A percentile compares a stretch with the other conserved stretches of the same genome.
These are phyloP conservation scores for Vanrija sp. DNA, from an alignment of 1,284 basidiomycete species.

Conservation along the genomic window DNA sequence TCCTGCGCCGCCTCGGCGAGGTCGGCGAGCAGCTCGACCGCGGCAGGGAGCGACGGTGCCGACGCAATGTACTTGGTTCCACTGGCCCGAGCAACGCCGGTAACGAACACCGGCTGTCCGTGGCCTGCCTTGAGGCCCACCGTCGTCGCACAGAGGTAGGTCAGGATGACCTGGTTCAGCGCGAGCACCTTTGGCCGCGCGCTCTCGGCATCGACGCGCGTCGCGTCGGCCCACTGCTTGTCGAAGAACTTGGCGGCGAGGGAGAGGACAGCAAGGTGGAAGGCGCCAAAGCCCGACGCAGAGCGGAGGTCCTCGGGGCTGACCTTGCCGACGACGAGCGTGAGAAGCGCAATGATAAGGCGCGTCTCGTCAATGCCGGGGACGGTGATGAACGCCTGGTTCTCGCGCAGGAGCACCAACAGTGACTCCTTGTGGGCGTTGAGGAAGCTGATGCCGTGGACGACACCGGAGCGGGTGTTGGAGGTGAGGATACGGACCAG, in stretches of 20 bases:
- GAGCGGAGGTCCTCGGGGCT: conserved; percentile 63
- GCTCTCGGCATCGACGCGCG: conserved; percentile 4
- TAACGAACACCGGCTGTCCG: conserved; percentile 37
- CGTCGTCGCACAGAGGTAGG: conserved; percentile 34
- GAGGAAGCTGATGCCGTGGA: conserved; percentile 51
- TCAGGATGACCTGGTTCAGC: conserved; percentile 43
- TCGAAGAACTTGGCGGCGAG: conserved; percentile 74
- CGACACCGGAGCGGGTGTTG: conserved; percentile 3
- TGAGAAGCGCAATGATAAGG: conserved; percentile 51
- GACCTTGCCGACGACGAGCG: conserved; percentile 50
- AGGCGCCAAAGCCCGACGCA: conserved; percentile 67
- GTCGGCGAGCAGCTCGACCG: conserved; percentile 31
- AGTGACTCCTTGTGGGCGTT: conserved; percentile 55
- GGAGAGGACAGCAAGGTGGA: conserved; percentile 74
- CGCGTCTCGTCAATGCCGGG: conserved; percentile 51
- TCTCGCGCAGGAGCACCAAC: conserved; percentile 50
- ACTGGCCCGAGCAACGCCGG: conserved; percentile 28
- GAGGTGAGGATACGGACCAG: conserved; percentile 32
- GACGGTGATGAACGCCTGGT: conserved; percentile 45
- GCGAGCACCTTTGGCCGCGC: conserved; percentile 17
- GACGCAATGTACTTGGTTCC: conserved; percentile 23
- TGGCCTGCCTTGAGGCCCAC: conserved; percentile 31
- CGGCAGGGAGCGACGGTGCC: conserved; percentile 31
- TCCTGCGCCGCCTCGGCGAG: conserved; percentile 34
- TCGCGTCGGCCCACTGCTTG: conserved; percentile 55